Evolutionary conservation across 495 filamentous ascomycete species (phyloP), one percentile per base, ranked within the genome.

Genomic region (Lentithecium fluviatile): DNA sequence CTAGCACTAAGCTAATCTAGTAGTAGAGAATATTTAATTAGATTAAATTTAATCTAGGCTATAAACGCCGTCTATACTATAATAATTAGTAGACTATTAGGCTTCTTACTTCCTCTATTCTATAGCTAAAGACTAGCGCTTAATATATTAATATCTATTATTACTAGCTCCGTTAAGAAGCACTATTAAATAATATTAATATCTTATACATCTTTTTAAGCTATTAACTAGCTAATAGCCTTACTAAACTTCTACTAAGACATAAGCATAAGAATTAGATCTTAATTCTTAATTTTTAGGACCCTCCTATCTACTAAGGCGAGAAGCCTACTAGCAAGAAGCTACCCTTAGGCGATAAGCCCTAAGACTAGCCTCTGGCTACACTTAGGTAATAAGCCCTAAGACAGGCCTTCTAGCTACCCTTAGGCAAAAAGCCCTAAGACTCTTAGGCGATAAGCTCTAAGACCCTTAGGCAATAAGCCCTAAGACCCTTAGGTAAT

Each of bases 61-160:
- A 20, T 50, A 50, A 50, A 25, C 15, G 6, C 5, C 5, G 6
- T 4, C 4, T 50, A 50, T 50, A 25, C 15, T 50, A 25, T 25
- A 25, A 50, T 7, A 50, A 50, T 50, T 20, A 19, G 17, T 50
- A 50, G 21, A 50, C 21, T 6, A 25, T 50, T 20, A 4, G n/a
- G 6, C 13, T 50, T 5, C 13, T 50, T 50, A 43, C 6, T 15
- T n/a, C 6, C 15, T n/a, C 19, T n/a, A 43, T 15, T n/a, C 15
- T n/a, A 20, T 6, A 23, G 21, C 46, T 50, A 4, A 20, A 50
- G 21, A 50, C 26, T 25, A 50, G 2, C 3, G 12, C 21, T 4
- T 20, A 50, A 11, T 50, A 50, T 50, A 50, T 50, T 25, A 32
- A 50, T 32, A 32, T 50, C 21, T 32, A 50, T 21, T 50, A 50